Evolutionary conservation across 305 asterid genomes (phyloP), one percentile per base, ranked within the genome.

Genomic region (Solanum hybrid): DNA sequence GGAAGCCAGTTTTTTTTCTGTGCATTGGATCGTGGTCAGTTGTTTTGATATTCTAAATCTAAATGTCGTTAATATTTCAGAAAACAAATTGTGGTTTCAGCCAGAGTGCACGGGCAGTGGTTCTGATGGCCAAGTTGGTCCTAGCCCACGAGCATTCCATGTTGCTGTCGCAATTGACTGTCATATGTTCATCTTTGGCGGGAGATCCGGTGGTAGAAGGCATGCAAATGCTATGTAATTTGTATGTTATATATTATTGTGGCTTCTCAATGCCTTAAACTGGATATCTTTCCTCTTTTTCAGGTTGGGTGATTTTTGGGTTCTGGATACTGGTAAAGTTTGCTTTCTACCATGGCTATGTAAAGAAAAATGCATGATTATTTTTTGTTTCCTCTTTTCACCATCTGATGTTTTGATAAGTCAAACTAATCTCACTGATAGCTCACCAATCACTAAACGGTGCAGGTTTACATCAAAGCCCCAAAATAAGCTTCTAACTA

Each of bases 231-330:
- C 36, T 45, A 38, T 81, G 12, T 86, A 78, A 31, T 60, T 86
- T 24, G 88, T 81, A 91, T 45, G 56, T 89, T 77, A 78, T 32
- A 4, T 45, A 10, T 91, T 88, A 31, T 32, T 60, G 36, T 13
- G 79, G 86, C 91, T 87, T 91, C 86, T 91, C 75, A 78, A 89
- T 82, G 89, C 66, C 56, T 81, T 90, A 90, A 89, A 91, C 93
- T 42, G 17, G 84, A 86, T 34, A 87, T 87, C 51, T 45, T 72
- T 87, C 89, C 88, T 91, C 80, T 42, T 92, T 90, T 92, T 88
- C 98, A 96, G 99, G 95, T 90, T 96, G 92, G 98, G 99, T 51
- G 99, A 96, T 94, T 97, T 97, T 93, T 97, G 99, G 99, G 98
- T 97, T 91, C 95, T 96, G 86, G 99, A 97, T 94, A 97, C 99